Conservation (phyloP, 768 basidiomycete genomes). For the Calocera viscosa region DNA sequence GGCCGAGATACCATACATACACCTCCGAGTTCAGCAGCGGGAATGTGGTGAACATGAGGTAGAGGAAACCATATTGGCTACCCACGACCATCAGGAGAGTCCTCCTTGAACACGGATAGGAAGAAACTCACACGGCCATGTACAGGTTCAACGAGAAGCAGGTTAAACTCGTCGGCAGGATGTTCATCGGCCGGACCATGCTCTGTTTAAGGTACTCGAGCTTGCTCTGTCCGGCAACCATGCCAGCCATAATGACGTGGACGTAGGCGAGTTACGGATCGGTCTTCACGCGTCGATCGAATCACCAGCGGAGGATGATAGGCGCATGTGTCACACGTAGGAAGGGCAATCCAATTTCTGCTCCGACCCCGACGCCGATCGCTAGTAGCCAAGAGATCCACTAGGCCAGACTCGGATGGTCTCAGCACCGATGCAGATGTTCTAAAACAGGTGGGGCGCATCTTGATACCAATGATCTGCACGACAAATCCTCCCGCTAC, state of each 20-base stretch:
- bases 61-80: neutral
- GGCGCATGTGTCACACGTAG: slow-evolving; percentile 69
- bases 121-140: slow-evolving; percentile 50
- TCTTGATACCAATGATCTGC: slow-evolving; percentile 36
- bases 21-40: slow-evolving; percentile 21
- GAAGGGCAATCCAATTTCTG: slow-evolving; percentile 41
- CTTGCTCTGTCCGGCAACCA: neutral
- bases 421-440: neutral
- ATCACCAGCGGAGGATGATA: slow-evolving; percentile 43
- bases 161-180: slow-evolving; percentile 50
- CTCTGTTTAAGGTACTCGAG: slow-evolving; percentile 25
- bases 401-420: neutral
- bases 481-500: slow-evolving; percentile 50
- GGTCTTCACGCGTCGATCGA: slow-evolving; percentile 18
- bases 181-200: slow-evolving; percentile 44
- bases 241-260: neutral
- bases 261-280: neutral
- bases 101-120: neutral
- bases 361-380: slow-evolving; percentile 25
- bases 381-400: slow-evolving; percentile 46
- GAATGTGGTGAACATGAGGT: slow-evolving; percentile 6
- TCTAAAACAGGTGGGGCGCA: neutral
- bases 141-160: slow-evolving; percentile 63
- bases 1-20: slow-evolving; percentile 35
- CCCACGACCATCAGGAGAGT: too few relatives aligned